Percentiles rank a stretch among this genome's conserved stretches.
Conservation (phyloP, 352 stramenopile species). For the Globisporangium ultimum region DNA sequence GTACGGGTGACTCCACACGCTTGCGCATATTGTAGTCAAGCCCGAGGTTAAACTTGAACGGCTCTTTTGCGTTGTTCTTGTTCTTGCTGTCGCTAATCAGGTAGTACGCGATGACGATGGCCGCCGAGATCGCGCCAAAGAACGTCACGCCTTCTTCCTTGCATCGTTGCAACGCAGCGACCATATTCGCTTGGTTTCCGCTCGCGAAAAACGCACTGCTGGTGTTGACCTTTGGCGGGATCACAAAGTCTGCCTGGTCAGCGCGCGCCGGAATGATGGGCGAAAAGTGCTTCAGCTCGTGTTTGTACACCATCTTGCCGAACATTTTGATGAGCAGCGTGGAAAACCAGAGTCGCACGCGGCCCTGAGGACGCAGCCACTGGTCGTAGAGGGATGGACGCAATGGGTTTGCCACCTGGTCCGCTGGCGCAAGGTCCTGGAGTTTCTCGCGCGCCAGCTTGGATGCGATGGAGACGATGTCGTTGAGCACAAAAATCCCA, state of each 20-base stretch:
- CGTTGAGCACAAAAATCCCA: too few species aligned
- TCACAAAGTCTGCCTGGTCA: slow-evolving; percentile 30
- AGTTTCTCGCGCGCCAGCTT: too few species aligned
- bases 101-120: slow-evolving; percentile 28
- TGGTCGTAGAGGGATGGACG: too few species aligned
- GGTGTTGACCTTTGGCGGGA: slow-evolving; percentile 21
- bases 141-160: slow-evolving; percentile 36
- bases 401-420: too few species aligned
- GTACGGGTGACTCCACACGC: not conserved
- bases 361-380: too few species aligned
- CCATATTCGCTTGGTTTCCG: slow-evolving; percentile 29
- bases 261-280: slow-evolving; percentile 15
- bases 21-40: slow-evolving; percentile 2
- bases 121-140: slow-evolving; percentile 28
- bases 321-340: too few species aligned
- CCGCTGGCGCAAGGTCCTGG: too few species aligned
- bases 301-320: too few species aligned
- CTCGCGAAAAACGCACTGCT: slow-evolving; percentile 34
- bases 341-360: too few species aligned
- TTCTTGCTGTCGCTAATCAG: slow-evolving; percentile 8
- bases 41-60: not conserved
- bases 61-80: not conserved
- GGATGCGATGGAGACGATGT: too few species aligned
- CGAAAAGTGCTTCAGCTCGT: not conserved
- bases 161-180: slow-evolving; percentile 27